Conservation (phyloP, 148 eudicot species). For the Rhododendron ovatum region DNA sequence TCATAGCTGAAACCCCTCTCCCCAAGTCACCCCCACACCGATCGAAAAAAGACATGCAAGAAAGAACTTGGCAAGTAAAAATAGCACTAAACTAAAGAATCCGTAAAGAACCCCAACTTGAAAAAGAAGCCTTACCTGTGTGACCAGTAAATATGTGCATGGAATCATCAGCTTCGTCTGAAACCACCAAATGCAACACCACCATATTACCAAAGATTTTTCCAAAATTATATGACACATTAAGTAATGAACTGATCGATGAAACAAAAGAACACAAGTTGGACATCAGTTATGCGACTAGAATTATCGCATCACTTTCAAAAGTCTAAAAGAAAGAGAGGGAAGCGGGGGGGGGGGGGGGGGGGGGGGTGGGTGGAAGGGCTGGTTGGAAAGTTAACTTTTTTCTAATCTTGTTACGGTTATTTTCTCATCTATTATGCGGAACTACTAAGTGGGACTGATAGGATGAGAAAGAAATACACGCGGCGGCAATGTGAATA, state of each 20-base stretch:
- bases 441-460: neutral
- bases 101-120: neutral
- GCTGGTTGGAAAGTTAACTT: neutral
- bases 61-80: too few relatives aligned
- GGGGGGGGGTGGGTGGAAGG: too few relatives aligned
- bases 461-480: neutral
- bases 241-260: neutral
- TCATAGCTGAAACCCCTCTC: neutral
- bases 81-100: neutral
- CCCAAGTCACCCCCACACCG: neutral
- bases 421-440: neutral
- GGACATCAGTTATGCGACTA: neutral
- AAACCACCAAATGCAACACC: conserved; percentile 9
- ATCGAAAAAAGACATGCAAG: too few relatives aligned
- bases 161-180: conserved; percentile 87
- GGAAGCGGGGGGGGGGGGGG: too few relatives aligned
- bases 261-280: neutral
- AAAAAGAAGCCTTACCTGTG: conserved; percentile 37
- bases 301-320: neutral
- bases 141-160: conserved; percentile 90
- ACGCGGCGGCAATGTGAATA: neutral
- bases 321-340: neutral
- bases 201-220: neutral
- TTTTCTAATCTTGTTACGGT: neutral
- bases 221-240: neutral